Base-by-base conservation (phyloP, 371 early-diverging fungal species). In the Phascolomyces articulosus region DNA sequence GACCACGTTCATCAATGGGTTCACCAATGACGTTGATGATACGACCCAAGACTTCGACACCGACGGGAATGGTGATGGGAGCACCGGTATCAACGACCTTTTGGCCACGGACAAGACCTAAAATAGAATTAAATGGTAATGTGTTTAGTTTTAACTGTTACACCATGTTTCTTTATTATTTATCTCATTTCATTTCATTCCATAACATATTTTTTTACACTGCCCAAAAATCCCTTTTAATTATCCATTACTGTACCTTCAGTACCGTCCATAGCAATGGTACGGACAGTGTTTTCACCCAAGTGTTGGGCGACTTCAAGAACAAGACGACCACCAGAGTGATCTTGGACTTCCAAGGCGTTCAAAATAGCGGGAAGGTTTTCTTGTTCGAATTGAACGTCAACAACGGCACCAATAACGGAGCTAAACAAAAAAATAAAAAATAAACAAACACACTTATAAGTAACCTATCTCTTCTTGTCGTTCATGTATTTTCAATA, bases 21-120 rank as follows among this genome's bases (percentile, higher is more conserved):
- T 97, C 98, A 75, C 98, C 98, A 80, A 98, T 96, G 71, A 96
- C 98, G 91, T 98, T 98, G 85, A 98, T 93, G 86, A 98, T 98
- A 85, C 98, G 95, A 66, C 98, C 97, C 55, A 97, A 89, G 78
- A 94, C 94, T 86, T 95, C 97, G 73, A 90, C 91, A 65, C 98
- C 98, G 73, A 95, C 97, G 44, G 98, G 98, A 59, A 98, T 90
- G 69, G 86, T 87, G 83, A 98, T 98, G 75, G 98, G 97, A 66
- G 90, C 82, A 72, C 98, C 97, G 51, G 97, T 96, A 84, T 98
- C 98, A 63, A 88, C 71, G 63, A 98, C 98, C 64, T 89, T 84
- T 85, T 98, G 98, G 62, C 98, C 98, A 85, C 98, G 95, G 75
- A 95, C 93, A 58, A 98, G 91, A 89, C 98, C 97, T 85, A 72